Percentiles rank a stretch among this genome's conserved stretches.
These are phyloP conservation scores for Hericium alpestre DNA, from an alignment of 768 basidiomycete species.

Conservation along the genomic window DNA sequence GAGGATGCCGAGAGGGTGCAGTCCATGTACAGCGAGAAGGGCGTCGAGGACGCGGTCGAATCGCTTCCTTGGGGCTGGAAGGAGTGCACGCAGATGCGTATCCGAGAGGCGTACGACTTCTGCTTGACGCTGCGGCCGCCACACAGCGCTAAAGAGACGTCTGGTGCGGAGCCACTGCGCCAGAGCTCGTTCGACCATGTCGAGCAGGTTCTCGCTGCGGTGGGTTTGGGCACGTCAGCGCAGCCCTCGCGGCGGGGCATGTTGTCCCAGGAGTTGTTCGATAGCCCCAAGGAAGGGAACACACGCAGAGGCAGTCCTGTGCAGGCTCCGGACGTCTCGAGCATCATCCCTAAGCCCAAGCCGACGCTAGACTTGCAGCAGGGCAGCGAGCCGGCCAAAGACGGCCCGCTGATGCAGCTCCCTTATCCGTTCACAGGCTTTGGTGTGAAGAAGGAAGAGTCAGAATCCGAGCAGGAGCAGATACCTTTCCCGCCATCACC, in stretches of 20 bases:
- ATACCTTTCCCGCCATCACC: conserved; percentile 73
- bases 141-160: conserved; percentile 22
- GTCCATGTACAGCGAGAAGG: conserved; percentile 39
- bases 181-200: conserved; percentile 37
- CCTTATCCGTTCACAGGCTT: conserved; percentile 66
- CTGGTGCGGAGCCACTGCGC: conserved; percentile 19
- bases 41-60: conserved; percentile 29
- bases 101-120: conserved; percentile 76
- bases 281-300: conserved; percentile 30
- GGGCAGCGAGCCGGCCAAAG: conserved; percentile 40
- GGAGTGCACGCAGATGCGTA: conserved; percentile 53
- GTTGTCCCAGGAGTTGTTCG: conserved; percentile 59
- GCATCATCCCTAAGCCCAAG: not conserved
- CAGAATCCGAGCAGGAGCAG: conserved; percentile 47
- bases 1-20: conserved; percentile 53
- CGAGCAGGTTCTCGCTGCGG: conserved; percentile 51
- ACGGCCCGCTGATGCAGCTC: conserved; percentile 36
- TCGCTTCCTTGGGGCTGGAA: conserved; percentile 71
- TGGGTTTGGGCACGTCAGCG: conserved; percentile 33
- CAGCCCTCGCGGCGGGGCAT: conserved; percentile 42
- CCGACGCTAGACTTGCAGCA: conserved; percentile 20
- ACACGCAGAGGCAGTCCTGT: conserved; percentile 13
- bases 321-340: conserved; percentile 20
- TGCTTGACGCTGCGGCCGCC: conserved; percentile 43
- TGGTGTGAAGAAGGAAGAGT: conserved; percentile 32